phyloP scores from a whole-genome alignment of 257 asterid species.

The Penstemon newberryi region DNA sequence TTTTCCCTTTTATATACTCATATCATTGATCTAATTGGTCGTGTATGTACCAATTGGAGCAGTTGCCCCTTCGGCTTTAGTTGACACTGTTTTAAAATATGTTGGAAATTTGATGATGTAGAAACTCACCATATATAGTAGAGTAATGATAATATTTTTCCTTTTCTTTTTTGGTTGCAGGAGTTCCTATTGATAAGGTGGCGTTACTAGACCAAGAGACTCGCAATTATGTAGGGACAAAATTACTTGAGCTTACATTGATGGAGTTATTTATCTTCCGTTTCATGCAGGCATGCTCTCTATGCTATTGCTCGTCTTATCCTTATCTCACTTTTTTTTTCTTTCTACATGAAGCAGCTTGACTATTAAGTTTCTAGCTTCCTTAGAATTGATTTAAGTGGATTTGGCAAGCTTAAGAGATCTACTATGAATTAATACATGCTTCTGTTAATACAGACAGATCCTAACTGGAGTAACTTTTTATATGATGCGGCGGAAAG shows the following conservation, averaged over 20 bases:
- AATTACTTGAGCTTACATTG: constrained; percentile 85
- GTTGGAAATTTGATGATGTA: constrained; percentile 2
- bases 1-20: background rate
- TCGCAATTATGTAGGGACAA: constrained; percentile 80
- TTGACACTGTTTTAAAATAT: background rate
- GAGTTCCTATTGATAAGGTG: constrained; percentile 89
- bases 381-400: background rate
- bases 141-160: constrained; percentile 15
- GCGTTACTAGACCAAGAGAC: constrained; percentile 72
- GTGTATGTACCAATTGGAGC: constrained; percentile 1
- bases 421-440: no score
- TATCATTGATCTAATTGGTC: background rate
- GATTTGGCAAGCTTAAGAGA: no score
- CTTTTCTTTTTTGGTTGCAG: constrained; percentile 36
- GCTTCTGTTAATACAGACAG: no score
- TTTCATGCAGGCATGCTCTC: constrained; percentile 86
- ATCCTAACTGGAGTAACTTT: no score
- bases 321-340: constrained; percentile 7
- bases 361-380: background rate
- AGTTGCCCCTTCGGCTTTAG: constrained; percentile 5
- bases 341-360: background rate
- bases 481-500: no score
- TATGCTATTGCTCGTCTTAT: constrained; percentile 23
- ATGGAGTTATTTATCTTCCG: constrained; percentile 76
- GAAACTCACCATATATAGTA: constrained; percentile 11